Evolutionary conservation across 2,329 filamentous ascomycete species (phyloP).

Genomic region (Arachnomyces sp.): DNA sequence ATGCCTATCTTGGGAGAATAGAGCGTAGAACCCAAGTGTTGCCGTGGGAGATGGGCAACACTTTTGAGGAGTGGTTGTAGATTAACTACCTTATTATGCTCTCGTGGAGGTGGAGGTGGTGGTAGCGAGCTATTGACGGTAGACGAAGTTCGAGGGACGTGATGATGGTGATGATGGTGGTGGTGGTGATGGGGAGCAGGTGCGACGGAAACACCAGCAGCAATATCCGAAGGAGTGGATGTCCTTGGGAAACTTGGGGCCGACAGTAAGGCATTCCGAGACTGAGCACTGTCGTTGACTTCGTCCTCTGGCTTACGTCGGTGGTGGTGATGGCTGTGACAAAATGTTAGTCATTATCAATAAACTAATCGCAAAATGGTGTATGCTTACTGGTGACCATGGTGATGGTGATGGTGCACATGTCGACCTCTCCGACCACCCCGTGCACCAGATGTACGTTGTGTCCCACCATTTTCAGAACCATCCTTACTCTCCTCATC

Average conservation of each 20-base stretch:
- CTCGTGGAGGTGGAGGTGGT: conserved; percentile 41
- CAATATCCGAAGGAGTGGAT: conserved; percentile 21
- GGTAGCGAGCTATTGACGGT: conserved; percentile 20
- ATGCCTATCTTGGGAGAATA: conserved; percentile 61
- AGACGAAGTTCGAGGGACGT: conserved; percentile 22
- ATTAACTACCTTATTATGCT: conserved; percentile 57
- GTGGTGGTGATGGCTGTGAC: conserved; percentile 43
- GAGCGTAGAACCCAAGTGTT: conserved; percentile 75
- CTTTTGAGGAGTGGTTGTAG: conserved; percentile 64
- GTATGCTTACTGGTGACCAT: conserved; percentile 46
- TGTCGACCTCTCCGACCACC: conserved; percentile 53
- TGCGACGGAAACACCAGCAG: conserved; percentile 8
- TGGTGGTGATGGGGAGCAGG: conserved; percentile 33
- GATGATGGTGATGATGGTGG: conserved; percentile 38
- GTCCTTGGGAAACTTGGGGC: conserved; percentile 16
- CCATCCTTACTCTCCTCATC: conserved; percentile 63
- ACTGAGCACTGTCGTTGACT: conserved; percentile 15
- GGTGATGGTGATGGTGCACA: conserved; percentile 55
- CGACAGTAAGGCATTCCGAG: conserved; percentile 1
- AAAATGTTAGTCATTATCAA: conserved; percentile 1
- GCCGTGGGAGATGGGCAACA: conserved; percentile 60
- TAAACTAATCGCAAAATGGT: not conserved
- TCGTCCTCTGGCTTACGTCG: conserved; percentile 47
- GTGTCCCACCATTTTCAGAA: conserved; percentile 56
- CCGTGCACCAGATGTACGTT: conserved; percentile 53